Base-by-base conservation (phyloP, 192 early-diverging fungal species). In the Oehlia diaphana region DNA sequence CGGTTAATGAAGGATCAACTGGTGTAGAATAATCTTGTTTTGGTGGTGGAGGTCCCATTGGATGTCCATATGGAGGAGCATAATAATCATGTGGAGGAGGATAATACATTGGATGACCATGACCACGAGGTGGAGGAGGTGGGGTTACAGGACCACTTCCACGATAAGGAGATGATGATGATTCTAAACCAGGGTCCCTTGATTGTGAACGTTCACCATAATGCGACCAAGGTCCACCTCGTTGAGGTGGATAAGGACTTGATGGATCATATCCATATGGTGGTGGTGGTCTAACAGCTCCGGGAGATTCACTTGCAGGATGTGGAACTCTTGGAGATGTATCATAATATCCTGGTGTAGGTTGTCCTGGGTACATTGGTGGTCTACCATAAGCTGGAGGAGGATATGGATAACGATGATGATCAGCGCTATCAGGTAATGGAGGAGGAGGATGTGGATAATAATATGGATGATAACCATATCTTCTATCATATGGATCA, bases 181-280 rank as follows among this genome's bases (percentile, higher is more conserved):
- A 21, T 37, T 71, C 37, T 19, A 58, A 58, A 14, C 4, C 4
- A 58, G 53, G 53, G 14, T 71, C 69, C 21, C 37, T 71, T 31
- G 69, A 71, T n/a, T 28, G 37, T 39, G 69, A 39, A 37, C 69
- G 28, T 71, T 71, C 69, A 19, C 33, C 69, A 71, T 71, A 71
- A 71, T 71, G 69, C 5, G 68, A 5, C 69, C 69, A 71, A 70
- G 68, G 68, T 9, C 9, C 50, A 58, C 12, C 50, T 16, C 53
- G 53, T 58, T 58, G 53, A 58, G 50, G 50, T 19, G 53, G 53
- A 58, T 58, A 58, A 58, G 53, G 4, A 58, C 53, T 19, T 16
- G 53, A 58, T 58, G 53, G 53, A 58, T 58, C 53, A 58, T 58
- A 58, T 21, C 53, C 53, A 19, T 58, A 58, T 19, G 53, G 37